Evolutionary conservation across 1,284 basidiomycete species (phyloP).

Genomic region (Ceratobasidium sp.): DNA sequence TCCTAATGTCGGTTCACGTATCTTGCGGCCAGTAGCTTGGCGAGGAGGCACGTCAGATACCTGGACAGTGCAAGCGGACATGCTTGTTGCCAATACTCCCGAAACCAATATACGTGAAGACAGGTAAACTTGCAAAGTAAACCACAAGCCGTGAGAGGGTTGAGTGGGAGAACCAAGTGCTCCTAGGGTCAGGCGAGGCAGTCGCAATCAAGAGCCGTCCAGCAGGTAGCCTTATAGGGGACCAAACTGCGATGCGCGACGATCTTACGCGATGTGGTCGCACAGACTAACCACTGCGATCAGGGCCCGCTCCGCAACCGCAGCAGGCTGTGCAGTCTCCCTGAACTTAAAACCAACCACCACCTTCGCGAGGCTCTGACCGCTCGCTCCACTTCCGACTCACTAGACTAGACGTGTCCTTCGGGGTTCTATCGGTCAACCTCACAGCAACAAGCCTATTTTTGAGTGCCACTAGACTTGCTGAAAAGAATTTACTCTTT

Average conservation of each 20-base stretch:
- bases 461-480: too few species aligned
- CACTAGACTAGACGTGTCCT: too few species aligned
- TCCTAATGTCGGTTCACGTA: not conserved
- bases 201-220: not conserved
- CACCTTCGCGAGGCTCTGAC: not conserved
- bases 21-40: not conserved
- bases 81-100: too few species aligned
- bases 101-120: too few species aligned
- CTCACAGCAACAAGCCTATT: too few species aligned
- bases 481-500: too few species aligned
- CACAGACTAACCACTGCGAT: not conserved
- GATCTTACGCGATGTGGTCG: not conserved
- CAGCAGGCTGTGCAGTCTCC: conserved; percentile 4
- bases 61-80: not conserved
- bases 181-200: not conserved
- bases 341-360: not conserved
- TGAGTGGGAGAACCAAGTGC: not conserved
- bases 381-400: not conserved
- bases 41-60: too few species aligned
- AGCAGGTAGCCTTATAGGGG: not conserved
- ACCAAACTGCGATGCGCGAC: not conserved
- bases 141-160: too few species aligned
- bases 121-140: too few species aligned
- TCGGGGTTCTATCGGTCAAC: too few species aligned
- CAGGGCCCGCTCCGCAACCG: not conserved